Evolutionary conservation across 768 basidiomycete genomes (phyloP).

Genomic region (Pholiota molesta): DNA sequence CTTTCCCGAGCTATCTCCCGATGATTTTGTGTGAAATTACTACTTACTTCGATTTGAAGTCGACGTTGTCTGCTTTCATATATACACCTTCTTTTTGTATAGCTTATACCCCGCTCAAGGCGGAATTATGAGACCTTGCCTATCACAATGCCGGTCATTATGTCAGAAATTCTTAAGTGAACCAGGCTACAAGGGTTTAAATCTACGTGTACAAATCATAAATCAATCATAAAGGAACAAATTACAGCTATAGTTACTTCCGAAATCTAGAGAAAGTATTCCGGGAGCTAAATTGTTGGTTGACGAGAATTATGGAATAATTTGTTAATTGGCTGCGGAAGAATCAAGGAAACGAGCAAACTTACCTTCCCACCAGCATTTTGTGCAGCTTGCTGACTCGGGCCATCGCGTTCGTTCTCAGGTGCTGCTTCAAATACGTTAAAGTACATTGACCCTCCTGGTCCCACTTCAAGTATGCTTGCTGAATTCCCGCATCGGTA

Average conservation of each 20-base stretch:
- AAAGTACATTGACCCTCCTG: slow-evolving; percentile 86
- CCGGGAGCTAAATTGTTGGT: slow-evolving; percentile 58
- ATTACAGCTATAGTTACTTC: slow-evolving; percentile 12
- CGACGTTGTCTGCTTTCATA: slow-evolving; percentile 6
- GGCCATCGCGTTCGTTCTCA: slow-evolving; percentile 94
- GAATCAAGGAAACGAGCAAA: neutral
- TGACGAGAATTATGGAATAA: slow-evolving; percentile 16
- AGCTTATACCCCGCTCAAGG: slow-evolving; percentile 9
- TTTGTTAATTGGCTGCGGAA: neutral
- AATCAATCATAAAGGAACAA: slow-evolving; percentile 18
- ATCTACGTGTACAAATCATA: slow-evolving; percentile 14
- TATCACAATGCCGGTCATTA: slow-evolving; percentile 7
- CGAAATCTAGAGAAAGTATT: slow-evolving; percentile 68
- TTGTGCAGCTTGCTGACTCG: slow-evolving; percentile 75
- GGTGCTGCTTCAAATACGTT: slow-evolving; percentile 99
- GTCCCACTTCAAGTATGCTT: slow-evolving; percentile 93
- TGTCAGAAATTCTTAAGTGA: slow-evolving; percentile 6
- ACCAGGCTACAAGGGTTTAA: slow-evolving; percentile 10
- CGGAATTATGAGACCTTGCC: slow-evolving; percentile 6
- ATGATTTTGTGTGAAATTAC: slow-evolving; percentile 13
- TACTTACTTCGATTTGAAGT: slow-evolving; percentile 1
- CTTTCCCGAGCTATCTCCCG: slow-evolving; percentile 18
- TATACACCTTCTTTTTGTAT: slow-evolving; percentile 1
- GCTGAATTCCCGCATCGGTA: slow-evolving; percentile 98
- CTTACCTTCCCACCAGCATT: slow-evolving; percentile 72